Conservation (phyloP, 768 basidiomycete genomes). For the Termitomyces sp. region DNA sequence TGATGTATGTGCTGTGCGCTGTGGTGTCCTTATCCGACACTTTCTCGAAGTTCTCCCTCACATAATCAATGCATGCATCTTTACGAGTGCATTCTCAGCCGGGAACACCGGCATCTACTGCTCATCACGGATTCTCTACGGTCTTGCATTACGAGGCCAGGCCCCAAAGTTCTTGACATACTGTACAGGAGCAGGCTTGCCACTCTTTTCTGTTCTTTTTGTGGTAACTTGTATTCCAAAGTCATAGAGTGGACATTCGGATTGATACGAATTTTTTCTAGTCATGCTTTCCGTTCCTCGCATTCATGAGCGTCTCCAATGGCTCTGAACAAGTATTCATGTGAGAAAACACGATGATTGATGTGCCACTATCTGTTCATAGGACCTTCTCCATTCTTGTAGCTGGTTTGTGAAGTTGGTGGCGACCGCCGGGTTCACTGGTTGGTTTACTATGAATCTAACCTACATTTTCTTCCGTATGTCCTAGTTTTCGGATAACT, state of each 20-base stretch:
- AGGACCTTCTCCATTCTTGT: not conserved
- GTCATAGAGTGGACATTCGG: not conserved
- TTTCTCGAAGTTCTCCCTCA: constrained; percentile 43
- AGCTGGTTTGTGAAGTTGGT: constrained; percentile 70
- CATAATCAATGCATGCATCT: constrained; percentile 68
- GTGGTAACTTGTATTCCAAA: constrained; percentile 21
- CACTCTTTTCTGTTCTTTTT: constrained; percentile 33
- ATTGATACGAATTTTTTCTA: not conserved
- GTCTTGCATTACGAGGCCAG: constrained; percentile 47
- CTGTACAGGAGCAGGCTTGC: constrained; percentile 45
- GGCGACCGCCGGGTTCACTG: constrained; percentile 63
- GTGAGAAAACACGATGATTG: constrained; percentile 20
- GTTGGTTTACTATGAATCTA: constrained; percentile 64
- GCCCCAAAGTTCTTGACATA: constrained; percentile 38
- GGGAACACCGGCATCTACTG: constrained; percentile 63
- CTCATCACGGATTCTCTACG: constrained; percentile 47
- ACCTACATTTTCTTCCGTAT: constrained; percentile 70
- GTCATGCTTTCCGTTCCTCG: constrained; percentile 39
- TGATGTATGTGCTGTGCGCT: no score
- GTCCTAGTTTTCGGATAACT: constrained; percentile 17
- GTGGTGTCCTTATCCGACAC: not conserved
- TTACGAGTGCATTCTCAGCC: constrained; percentile 71
- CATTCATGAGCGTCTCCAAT: constrained; percentile 64
- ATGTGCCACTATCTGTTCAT: not conserved
- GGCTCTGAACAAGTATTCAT: constrained; percentile 49